These are phyloP conservation scores for Solanum pennellii DNA, from an alignment of 257 asterid genomes.

Conservation along the genomic window DNA sequence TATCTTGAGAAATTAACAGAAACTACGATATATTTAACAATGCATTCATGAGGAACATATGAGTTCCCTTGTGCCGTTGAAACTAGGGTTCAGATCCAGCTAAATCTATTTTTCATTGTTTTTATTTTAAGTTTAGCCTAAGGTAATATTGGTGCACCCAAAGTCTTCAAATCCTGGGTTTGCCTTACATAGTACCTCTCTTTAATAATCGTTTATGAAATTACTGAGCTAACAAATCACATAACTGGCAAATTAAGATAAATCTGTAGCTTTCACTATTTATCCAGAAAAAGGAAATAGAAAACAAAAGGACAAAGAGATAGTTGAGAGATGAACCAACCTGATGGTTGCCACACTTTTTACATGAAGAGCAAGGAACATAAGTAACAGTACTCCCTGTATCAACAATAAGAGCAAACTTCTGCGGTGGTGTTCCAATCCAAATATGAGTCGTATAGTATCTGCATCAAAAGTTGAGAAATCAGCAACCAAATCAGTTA, in stretches of 20 bases:
- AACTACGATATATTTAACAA: neutral
- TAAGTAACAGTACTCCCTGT: slow-evolving; percentile 81
- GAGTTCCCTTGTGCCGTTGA: neutral
- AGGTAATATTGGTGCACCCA: neutral
- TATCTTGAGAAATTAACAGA: neutral
- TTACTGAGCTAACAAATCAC: neutral
- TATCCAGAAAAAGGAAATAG: neutral
- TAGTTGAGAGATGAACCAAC: slow-evolving; percentile 11
- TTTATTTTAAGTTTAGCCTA: neutral
- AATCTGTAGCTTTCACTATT: neutral
- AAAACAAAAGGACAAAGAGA: neutral
- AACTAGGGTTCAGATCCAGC: neutral
- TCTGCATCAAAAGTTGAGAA: slow-evolving; percentile 22
- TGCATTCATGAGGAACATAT: neutral
- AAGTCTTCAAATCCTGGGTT: neutral
- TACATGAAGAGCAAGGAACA: slow-evolving; percentile 73
- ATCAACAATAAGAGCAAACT: slow-evolving; percentile 73
- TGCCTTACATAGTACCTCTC: neutral
- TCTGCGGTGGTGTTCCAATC: slow-evolving; percentile 89
- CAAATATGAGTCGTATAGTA: slow-evolving; percentile 68
- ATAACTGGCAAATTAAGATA: neutral
- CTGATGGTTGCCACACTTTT: slow-evolving; percentile 82
- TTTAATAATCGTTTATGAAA: neutral
- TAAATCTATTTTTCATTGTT: neutral
- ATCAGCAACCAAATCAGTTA: neutral